Conservation (phyloP, 1,284 basidiomycete species). For the Cutaneotrichosporon dermatis region DNA sequence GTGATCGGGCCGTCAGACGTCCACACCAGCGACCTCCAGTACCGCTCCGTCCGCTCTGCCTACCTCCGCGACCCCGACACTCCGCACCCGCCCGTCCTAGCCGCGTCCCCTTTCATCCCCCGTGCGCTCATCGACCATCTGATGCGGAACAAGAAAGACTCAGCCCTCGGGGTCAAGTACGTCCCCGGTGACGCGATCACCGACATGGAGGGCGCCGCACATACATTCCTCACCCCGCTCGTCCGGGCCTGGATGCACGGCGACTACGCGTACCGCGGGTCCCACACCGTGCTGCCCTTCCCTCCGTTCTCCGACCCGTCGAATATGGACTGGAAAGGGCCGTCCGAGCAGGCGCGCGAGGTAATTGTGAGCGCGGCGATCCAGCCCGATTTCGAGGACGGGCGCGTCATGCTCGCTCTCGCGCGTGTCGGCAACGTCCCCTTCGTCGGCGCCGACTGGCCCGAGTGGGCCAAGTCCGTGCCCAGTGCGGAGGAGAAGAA, state of each 20-base stretch:
- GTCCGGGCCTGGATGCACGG: conserved; percentile 20
- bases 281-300: conserved; percentile 13
- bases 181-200: conserved; percentile 17
- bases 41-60: neutral
- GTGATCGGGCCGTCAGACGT: neutral
- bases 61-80: neutral
- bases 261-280: conserved; percentile 21
- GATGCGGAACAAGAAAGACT: conserved; percentile 29
- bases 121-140: conserved; percentile 20
- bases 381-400: conserved; percentile 30
- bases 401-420: conserved; percentile 18
- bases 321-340: neutral
- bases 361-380: conserved; percentile 23
- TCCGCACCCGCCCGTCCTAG: neutral
- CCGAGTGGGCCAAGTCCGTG: neutral
- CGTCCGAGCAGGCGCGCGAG: conserved; percentile 5
- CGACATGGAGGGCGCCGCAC: conserved; percentile 29
- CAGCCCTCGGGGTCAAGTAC: conserved; percentile 27
- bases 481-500: neutral
- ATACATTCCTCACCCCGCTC: conserved; percentile 28
- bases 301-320: too few species aligned
- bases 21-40: too few species aligned
- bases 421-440: conserved; percentile 1
- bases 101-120: conserved; percentile 6
- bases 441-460: neutral